These are phyloP conservation scores for Avena sativa DNA, from an alignment of 176 grass and related monocot genomes.

Conservation along the genomic window DNA sequence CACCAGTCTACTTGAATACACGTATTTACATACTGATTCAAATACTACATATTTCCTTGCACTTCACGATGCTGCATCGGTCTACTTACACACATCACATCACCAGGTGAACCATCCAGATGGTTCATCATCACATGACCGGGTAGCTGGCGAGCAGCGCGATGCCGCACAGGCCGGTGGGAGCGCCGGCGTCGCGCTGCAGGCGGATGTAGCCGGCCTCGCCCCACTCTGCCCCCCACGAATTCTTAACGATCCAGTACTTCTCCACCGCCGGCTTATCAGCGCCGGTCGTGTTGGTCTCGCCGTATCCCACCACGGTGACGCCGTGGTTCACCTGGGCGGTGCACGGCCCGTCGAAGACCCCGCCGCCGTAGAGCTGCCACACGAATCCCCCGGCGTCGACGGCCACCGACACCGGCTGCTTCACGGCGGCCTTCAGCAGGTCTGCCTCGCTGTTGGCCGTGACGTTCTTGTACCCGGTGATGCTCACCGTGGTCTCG, in stretches of 20 bases:
- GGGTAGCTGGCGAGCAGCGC: slow-evolving; percentile 55
- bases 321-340: slow-evolving; percentile 60
- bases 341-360: slow-evolving; percentile 68
- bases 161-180: slow-evolving; percentile 61
- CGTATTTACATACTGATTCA: not conserved
- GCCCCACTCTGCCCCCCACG: slow-evolving; percentile 73
- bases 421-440: slow-evolving; percentile 45
- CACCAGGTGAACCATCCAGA: not conserved
- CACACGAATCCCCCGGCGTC: slow-evolving; percentile 53
- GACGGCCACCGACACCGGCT: slow-evolving; percentile 63
- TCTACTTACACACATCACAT: not conserved
- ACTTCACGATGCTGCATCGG: not conserved
- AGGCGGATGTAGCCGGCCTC: slow-evolving; percentile 61
- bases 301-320: slow-evolving; percentile 70
- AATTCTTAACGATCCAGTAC: slow-evolving; percentile 78
- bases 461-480: slow-evolving; percentile 52
- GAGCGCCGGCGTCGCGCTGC: slow-evolving; percentile 32
- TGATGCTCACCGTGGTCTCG: slow-evolving; percentile 45
- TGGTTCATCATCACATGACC: slow-evolving; percentile 42
- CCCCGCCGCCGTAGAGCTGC: slow-evolving; percentile 64
- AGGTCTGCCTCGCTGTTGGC: slow-evolving; percentile 56
- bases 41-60: not conserved
- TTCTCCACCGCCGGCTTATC: slow-evolving; percentile 1
- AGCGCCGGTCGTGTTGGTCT: not conserved
- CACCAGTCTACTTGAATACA: not conserved